Evolutionary conservation across 306 rosid species (phyloP).

Genomic region (Aeschynomene evenia): DNA sequence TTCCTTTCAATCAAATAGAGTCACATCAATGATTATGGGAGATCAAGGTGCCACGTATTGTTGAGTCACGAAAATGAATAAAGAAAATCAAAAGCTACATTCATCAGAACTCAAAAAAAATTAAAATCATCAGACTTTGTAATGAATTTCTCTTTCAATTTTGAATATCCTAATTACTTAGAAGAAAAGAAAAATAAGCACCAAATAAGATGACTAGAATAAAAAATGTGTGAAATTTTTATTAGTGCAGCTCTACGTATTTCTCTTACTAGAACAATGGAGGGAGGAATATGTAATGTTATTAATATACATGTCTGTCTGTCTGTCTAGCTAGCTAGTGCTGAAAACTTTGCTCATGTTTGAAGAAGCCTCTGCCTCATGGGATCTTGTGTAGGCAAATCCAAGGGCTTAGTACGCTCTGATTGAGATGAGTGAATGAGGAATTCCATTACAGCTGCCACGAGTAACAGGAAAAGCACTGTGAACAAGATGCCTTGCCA

Average conservation of each 20-base stretch:
- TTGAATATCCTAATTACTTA: no score
- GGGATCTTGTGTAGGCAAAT: conserved; percentile 45
- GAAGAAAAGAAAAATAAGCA: no score
- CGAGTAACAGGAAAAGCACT: conserved; percentile 44
- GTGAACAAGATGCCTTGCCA: conserved; percentile 64
- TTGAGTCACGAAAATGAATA: no score
- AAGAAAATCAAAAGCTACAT: no score
- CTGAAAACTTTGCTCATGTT: conserved; percentile 28
- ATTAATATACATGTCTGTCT: not conserved
- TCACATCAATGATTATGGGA: no score
- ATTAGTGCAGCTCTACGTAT: not conserved
- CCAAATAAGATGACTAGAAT: no score
- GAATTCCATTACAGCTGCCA: conserved; percentile 58
- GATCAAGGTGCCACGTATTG: no score
- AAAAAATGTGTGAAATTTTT: no score
- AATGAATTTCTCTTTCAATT: no score
- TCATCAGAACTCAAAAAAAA: no score
- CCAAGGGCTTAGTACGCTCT: conserved; percentile 42
- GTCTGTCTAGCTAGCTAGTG: not conserved
- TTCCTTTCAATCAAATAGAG: no score
- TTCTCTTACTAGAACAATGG: not conserved
- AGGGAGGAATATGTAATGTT: not conserved
- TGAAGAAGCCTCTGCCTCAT: conserved; percentile 47
- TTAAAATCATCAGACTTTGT: no score
- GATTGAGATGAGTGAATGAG: conserved; percentile 67